Conservation (phyloP, 768 basidiomycete species). For the Mycena albidolilacea region DNA sequence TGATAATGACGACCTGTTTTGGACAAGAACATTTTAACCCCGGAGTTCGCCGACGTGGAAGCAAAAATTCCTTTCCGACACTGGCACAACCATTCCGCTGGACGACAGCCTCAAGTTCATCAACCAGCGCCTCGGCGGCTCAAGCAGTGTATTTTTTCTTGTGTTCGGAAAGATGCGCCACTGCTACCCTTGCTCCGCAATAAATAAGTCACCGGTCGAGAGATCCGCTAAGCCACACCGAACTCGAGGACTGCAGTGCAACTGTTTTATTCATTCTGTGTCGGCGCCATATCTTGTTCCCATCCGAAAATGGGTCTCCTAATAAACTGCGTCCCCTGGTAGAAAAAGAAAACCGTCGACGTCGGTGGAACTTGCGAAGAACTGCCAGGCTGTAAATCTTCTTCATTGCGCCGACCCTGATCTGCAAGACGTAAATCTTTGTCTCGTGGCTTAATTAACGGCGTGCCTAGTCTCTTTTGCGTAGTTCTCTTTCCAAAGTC, state of each 20-base stretch:
- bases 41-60: neutral
- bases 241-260: constrained; percentile 17
- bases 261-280: neutral
- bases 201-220: constrained; percentile 13
- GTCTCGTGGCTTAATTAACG: neutral
- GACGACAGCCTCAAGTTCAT: neutral
- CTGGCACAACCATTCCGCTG: neutral
- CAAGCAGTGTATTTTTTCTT: constrained; percentile 3
- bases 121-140: neutral
- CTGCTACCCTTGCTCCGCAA: neutral
- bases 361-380: neutral
- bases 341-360: too few species aligned
- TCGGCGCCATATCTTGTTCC: neutral
- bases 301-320: too few species aligned
- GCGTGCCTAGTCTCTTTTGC: neutral
- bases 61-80: neutral
- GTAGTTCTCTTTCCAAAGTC: neutral
- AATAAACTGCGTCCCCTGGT: too few species aligned
- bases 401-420: neutral
- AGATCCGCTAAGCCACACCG: neutral
- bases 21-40: neutral
- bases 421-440: neutral
- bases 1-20: neutral
- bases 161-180: constrained; percentile 30
- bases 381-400: neutral